phyloP scores from a whole-genome alignment of 805 yeast species.

The Schwanniomyces yamadae region DNA sequence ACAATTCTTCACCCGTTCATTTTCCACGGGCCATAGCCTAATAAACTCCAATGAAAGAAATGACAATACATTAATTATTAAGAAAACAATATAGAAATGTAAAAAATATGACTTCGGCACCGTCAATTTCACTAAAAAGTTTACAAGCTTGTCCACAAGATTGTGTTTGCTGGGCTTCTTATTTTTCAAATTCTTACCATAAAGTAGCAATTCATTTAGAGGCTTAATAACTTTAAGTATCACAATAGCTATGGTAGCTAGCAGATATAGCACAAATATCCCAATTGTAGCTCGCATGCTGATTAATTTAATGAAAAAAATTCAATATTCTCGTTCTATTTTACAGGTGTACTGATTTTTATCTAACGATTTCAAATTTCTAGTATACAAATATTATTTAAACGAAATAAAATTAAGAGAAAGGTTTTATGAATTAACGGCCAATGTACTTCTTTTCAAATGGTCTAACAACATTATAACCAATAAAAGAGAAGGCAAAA shows the following conservation, averaged over 20 bases:
- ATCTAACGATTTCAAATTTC: too few relatives aligned
- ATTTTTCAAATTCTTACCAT: constrained; percentile 20
- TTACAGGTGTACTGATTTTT: too few relatives aligned
- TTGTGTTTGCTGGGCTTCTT: background rate
- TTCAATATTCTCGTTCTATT: too few relatives aligned
- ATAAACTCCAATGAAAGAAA: constrained; percentile 11
- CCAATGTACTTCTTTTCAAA: constrained; percentile 65
- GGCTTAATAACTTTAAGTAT: constrained; percentile 14
- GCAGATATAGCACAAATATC: background rate
- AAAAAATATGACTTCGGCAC: constrained; percentile 64
- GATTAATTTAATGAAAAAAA: too few relatives aligned
- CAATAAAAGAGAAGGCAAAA: constrained; percentile 62
- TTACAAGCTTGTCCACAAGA: background rate
- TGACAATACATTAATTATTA: constrained; percentile 22
- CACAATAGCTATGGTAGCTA: constrained; percentile 10
- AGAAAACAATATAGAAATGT: constrained; percentile 58
- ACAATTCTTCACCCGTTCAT: background rate
- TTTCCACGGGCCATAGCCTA: background rate
- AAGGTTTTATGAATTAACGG: too few relatives aligned
- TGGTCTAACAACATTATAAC: constrained; percentile 57
- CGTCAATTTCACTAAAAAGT: constrained; percentile 28
- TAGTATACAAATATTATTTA: too few relatives aligned
- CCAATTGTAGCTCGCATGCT: too few relatives aligned
- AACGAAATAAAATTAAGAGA: too few relatives aligned
- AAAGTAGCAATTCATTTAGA: constrained; percentile 18